phyloP scores from a whole-genome alignment of 164 flowering plant species.

The Malania oleifera region DNA sequence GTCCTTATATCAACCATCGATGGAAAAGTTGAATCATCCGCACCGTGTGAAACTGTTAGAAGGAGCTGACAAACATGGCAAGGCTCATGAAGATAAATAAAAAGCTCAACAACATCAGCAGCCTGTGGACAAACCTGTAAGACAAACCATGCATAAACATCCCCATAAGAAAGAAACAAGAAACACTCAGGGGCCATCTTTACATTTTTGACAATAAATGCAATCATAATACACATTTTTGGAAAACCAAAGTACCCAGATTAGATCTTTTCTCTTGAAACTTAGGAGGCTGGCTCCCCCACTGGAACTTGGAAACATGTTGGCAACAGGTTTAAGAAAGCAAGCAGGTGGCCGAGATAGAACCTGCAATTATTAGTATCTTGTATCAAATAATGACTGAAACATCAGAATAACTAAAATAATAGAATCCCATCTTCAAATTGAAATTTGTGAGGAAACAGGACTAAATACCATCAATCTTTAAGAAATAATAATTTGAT shows the following conservation, averaged over 20 bases:
- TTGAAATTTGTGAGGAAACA: background rate
- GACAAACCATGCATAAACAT: slow-evolving; percentile 9
- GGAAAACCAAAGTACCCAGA: slow-evolving; percentile 54
- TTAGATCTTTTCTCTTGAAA: slow-evolving; percentile 70
- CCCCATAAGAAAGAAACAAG: background rate
- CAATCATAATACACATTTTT: background rate
- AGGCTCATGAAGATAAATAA: slow-evolving; percentile 88
- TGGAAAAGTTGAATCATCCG: slow-evolving; percentile 92
- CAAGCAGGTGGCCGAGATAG: slow-evolving; percentile 66
- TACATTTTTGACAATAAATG: background rate
- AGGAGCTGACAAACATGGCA: slow-evolving; percentile 98
- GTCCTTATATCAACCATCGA: slow-evolving; percentile 84
- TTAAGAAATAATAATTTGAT: background rate
- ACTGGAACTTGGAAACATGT: slow-evolving; percentile 43
- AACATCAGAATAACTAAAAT: background rate
- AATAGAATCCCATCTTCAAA: background rate
- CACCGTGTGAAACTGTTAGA: slow-evolving; percentile 89
- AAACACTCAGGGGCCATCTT: background rate
- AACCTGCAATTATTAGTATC: slow-evolving; percentile 37
- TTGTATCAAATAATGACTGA: background rate
- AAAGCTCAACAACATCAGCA: slow-evolving; percentile 85
- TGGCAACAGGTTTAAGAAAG: slow-evolving; percentile 64
- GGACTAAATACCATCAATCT: background rate
- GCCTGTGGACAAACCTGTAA: slow-evolving; percentile 81
- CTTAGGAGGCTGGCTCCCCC: slow-evolving; percentile 57